Percentiles rank a stretch among this genome's conserved stretches.
phyloP scores from a whole-genome alignment of 2,329 filamentous ascomycete species.

The Sporothrix protearum region DNA sequence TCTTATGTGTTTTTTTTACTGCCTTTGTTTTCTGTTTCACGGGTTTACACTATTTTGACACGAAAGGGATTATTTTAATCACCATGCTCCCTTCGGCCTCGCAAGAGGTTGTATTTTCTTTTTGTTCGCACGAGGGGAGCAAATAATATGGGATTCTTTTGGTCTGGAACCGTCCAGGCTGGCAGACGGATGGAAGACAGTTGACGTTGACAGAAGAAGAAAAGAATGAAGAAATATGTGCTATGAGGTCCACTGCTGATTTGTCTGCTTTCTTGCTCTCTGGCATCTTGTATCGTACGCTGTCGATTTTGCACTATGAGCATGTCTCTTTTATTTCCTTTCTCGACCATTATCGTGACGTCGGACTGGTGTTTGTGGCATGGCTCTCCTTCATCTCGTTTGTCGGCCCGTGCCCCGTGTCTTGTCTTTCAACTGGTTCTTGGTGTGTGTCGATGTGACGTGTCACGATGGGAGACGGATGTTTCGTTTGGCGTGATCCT shows the following conservation, averaged over 20 bases:
- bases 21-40: neutral
- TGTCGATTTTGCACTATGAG: neutral
- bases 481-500: neutral
- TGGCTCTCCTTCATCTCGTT: conserved; percentile 3
- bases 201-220: neutral
- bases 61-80: conserved; percentile 5
- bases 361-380: neutral
- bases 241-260: neutral
- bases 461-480: neutral
- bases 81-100: conserved; percentile 4
- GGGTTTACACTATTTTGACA: neutral
- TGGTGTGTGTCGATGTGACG: neutral
- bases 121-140: neutral
- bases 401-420: neutral
- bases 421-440: neutral
- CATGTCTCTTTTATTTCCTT: neutral
- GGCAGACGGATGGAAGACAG: neutral
- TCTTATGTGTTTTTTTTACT: neutral
- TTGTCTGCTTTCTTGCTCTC: neutral
- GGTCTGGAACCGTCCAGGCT: neutral
- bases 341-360: neutral
- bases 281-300: neutral
- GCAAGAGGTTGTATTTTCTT: conserved; percentile 1
- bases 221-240: neutral
- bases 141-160: neutral